phyloP scores from a whole-genome alignment of 2,329 filamentous ascomycete genomes.

The Calonectria ilicicola region DNA sequence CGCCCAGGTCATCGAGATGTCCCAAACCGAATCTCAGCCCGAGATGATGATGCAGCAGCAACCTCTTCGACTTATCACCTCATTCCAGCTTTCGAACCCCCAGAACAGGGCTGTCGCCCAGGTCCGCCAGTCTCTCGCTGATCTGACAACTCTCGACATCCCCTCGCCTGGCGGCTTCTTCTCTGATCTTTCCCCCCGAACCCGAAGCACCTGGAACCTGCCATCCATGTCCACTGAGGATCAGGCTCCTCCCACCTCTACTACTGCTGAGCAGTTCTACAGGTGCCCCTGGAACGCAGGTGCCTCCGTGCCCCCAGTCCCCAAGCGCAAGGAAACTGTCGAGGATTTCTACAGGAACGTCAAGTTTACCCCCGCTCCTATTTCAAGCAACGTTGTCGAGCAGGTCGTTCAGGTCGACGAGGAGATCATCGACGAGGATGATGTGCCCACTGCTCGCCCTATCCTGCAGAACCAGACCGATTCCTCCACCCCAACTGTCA shows the following conservation, averaged over 20 bases:
- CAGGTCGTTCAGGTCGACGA: conserved; percentile 72
- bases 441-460: conserved; percentile 76
- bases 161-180: conserved; percentile 95
- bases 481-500: conserved; percentile 46
- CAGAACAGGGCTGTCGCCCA: conserved; percentile 42
- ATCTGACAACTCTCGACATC: conserved; percentile 85
- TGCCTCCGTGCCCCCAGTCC: conserved; percentile 50
- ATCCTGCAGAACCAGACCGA: conserved; percentile 46
- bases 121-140: conserved; percentile 70
- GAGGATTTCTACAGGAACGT: conserved; percentile 54
- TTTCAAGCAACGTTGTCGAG: conserved; percentile 61
- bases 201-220: conserved; percentile 85
- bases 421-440: conserved; percentile 61
- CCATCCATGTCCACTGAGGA: conserved; percentile 65
- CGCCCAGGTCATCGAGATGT: conserved; percentile 58
- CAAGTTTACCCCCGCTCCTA: conserved; percentile 56
- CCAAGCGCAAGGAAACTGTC: conserved; percentile 50
- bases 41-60: conserved; percentile 62
- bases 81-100: conserved; percentile 43
- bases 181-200: conserved; percentile 80
- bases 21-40: conserved; percentile 36
- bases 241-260: conserved; percentile 79
- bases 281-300: conserved; percentile 79
- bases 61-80: conserved; percentile 62
- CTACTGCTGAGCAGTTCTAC: conserved; percentile 94